These are phyloP conservation scores for Blastomyces parvus DNA, from an alignment of 2,329 filamentous ascomycete species.

Conservation along the genomic window DNA sequence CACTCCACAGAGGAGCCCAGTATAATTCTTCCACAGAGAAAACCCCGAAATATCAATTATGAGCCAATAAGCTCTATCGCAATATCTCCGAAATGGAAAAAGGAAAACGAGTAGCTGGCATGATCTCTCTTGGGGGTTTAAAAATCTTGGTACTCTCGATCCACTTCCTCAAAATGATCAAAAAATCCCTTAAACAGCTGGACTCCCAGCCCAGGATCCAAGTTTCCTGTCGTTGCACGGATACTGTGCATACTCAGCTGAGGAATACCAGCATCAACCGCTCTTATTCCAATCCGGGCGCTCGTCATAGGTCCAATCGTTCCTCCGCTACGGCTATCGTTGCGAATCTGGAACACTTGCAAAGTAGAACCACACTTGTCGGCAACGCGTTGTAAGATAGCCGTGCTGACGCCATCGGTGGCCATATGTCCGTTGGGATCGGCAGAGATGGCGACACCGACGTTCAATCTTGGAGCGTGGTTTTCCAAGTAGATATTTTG, in stretches of 20 bases:
- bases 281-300: constrained; percentile 66
- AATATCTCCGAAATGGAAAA: neutral
- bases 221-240: constrained; percentile 71
- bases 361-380: constrained; percentile 61
- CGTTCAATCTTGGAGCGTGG: constrained; percentile 80
- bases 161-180: constrained; percentile 74
- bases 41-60: neutral
- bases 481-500: constrained; percentile 69
- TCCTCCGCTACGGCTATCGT: constrained; percentile 79
- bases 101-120: too few species aligned
- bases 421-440: constrained; percentile 96
- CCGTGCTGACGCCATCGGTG: constrained; percentile 76
- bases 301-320: constrained; percentile 92
- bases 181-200: constrained; percentile 84
- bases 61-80: neutral
- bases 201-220: constrained; percentile 81
- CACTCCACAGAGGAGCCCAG: too few species aligned
- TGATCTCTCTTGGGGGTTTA: constrained; percentile 10
- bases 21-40: neutral
- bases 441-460: constrained; percentile 68
- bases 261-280: constrained; percentile 79
- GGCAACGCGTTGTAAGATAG: constrained; percentile 69
- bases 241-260: constrained; percentile 94
- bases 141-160: constrained; percentile 58
- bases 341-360: constrained; percentile 90